phyloP scores from a whole-genome alignment of 345 rosid species.

The Hibiscus trionum region DNA sequence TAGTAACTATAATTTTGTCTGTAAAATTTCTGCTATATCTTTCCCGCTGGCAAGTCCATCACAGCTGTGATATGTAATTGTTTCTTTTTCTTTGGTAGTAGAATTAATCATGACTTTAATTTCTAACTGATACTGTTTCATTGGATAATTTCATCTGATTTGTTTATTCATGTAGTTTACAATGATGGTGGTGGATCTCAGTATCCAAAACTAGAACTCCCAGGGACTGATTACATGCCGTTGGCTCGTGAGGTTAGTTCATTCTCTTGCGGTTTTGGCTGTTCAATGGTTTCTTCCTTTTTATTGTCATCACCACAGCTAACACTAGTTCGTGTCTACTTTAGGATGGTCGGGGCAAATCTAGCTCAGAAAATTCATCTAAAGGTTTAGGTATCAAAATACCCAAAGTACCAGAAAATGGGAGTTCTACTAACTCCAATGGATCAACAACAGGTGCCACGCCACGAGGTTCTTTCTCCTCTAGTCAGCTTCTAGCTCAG shows the following conservation, averaged over 20 bases:
- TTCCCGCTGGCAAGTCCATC: not conserved
- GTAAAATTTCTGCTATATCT: not conserved
- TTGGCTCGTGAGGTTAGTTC: conserved; percentile 47
- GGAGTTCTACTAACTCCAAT: conserved; percentile 31
- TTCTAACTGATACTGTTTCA: not conserved
- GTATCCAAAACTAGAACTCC: conserved; percentile 69
- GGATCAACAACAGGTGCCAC: conserved; percentile 29
- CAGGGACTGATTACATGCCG: conserved; percentile 54
- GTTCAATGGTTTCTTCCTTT: not conserved
- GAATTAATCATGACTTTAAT: not conserved
- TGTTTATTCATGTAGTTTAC: conserved; percentile 36
- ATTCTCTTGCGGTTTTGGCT: not conserved
- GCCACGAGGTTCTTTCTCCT: conserved; percentile 38
- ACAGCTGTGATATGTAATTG: not conserved
- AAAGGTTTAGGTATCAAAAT: conserved; percentile 19
- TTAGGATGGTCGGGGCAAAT: conserved; percentile 35
- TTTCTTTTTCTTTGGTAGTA: not conserved
- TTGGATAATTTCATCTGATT: conserved; percentile 13
- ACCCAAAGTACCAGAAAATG: conserved; percentile 32
- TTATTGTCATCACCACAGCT: conserved; percentile 5
- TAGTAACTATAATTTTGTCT: not conserved
- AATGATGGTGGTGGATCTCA: conserved; percentile 54
- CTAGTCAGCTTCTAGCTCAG: conserved; percentile 55
- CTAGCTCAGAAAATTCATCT: conserved; percentile 21
- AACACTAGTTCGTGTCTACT: conserved; percentile 3